phyloP scores from a whole-genome alignment of 1,139 yeast species.

The Pichia sp. region DNA sequence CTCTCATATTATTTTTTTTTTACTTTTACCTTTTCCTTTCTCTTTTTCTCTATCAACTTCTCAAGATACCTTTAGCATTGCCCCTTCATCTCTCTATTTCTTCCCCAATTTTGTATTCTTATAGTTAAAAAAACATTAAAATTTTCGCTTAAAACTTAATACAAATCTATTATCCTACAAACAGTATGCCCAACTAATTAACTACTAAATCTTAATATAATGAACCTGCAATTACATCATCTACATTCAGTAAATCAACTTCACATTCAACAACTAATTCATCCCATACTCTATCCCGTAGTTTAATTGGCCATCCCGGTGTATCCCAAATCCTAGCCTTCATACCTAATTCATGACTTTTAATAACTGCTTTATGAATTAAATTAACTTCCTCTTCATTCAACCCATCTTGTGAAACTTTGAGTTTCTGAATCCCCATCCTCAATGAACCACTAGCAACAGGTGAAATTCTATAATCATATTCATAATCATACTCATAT shows the following conservation, averaged over 20 bases:
- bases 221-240: conserved; percentile 28
- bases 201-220: neutral
- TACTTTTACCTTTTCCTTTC: no score
- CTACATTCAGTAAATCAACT: conserved; percentile 39
- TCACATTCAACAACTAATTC: conserved; percentile 29
- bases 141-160: no score
- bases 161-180: no score
- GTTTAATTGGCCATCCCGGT: conserved; percentile 39
- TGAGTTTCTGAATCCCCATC: conserved; percentile 19
- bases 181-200: no score
- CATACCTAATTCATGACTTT: conserved; percentile 33
- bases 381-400: neutral
- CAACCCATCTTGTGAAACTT: conserved; percentile 8
- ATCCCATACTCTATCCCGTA: conserved; percentile 35
- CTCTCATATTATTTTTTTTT: no score
- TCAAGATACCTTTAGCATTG: no score
- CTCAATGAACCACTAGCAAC: neutral
- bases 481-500: neutral
- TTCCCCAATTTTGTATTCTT: neutral
- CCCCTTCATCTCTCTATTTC: neutral
- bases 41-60: neutral
- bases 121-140: no score
- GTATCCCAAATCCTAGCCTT: conserved; percentile 46
- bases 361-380: conserved; percentile 19
- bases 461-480: neutral